Evolutionary conservation across 768 basidiomycete genomes (phyloP).

Genomic region (Boletus pseudo-olivaceus): DNA sequence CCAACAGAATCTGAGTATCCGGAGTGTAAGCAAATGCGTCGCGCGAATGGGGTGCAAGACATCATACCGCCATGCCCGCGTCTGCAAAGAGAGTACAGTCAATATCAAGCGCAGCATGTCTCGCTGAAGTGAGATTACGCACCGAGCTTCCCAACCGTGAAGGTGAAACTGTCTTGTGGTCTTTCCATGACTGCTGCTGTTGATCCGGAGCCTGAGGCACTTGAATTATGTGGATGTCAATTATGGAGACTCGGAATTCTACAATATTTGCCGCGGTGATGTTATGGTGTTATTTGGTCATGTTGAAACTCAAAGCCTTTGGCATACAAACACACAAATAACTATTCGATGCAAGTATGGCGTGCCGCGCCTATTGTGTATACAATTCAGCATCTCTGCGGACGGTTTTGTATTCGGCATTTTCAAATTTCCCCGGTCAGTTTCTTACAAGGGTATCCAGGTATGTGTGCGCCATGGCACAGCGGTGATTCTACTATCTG

Average conservation of each 20-base stretch:
- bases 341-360: neutral
- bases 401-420: neutral
- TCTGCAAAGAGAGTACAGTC: slow-evolving; percentile 44
- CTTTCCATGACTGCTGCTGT: slow-evolving; percentile 28
- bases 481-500: neutral
- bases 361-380: neutral
- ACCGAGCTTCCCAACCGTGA: slow-evolving; percentile 96
- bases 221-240: slow-evolving; percentile 1
- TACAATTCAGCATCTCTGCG: neutral
- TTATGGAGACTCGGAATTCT: neutral
- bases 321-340: slow-evolving; percentile 13
- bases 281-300: slow-evolving; percentile 23
- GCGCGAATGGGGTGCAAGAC: neutral
- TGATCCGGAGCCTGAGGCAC: slow-evolving; percentile 4
- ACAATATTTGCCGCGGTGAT: slow-evolving; percentile 2
- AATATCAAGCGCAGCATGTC: slow-evolving; percentile 5
- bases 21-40: slow-evolving; percentile 1
- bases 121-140: slow-evolving; percentile 26
- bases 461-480: neutral
- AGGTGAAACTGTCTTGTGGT: slow-evolving; percentile 71
- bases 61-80: slow-evolving; percentile 86
- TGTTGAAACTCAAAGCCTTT: slow-evolving; percentile 22
- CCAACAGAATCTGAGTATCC: slow-evolving; percentile 70
- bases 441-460: neutral
- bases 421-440: neutral